Evolutionary conservation across 176 grass and related monocot species (phyloP), one percentile per base, ranked within the genome.

Genomic region (Poa pratensis): DNA sequence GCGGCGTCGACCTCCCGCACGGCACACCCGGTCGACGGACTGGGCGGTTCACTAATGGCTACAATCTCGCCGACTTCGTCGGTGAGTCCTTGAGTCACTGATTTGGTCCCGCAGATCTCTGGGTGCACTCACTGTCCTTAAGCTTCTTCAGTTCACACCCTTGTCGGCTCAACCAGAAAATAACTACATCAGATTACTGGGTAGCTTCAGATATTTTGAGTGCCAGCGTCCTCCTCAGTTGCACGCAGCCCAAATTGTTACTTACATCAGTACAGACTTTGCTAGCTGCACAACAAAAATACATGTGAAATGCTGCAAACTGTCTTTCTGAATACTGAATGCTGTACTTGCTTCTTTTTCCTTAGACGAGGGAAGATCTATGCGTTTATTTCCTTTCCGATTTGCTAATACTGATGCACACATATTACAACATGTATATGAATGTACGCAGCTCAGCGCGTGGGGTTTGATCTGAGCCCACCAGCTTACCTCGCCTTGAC

Each of bases 1-100:
- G 84, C 88, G 84, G 84, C 84, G 23, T 86, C 54, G 83, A 86
- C 84, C 80, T 83, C 72, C 80, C 73, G 1, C 54, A 0, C 45
- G 15, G 15, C 10, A 46, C 30, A 22, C 1, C 2, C 13, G 65
- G n/a, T 32, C 20, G 7, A 15, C 73, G 79, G 57, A 89, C 76
- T 1, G 84, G 88, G 10, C 65, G 84, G 14, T 90, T 74, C 80
- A 90, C 84, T 74, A 87, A 90, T 48, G 79, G 24, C 72, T 90
- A 66, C 74, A 90, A 85, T 77, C 77, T 89, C 77, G 87, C 87
- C 77, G 87, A 89, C 69, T 76, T 85, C 87, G 57, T 89, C 55
- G 83, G 88, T 90, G 26, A 75, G 45, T 52, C 24, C 48, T 16
- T 23, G 23, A 5, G 28, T 2, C 28, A n/a, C 14, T 73, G 24